phyloP scores from a whole-genome alignment of 805 yeast genomes.

The Metschnikowia proteae region DNA sequence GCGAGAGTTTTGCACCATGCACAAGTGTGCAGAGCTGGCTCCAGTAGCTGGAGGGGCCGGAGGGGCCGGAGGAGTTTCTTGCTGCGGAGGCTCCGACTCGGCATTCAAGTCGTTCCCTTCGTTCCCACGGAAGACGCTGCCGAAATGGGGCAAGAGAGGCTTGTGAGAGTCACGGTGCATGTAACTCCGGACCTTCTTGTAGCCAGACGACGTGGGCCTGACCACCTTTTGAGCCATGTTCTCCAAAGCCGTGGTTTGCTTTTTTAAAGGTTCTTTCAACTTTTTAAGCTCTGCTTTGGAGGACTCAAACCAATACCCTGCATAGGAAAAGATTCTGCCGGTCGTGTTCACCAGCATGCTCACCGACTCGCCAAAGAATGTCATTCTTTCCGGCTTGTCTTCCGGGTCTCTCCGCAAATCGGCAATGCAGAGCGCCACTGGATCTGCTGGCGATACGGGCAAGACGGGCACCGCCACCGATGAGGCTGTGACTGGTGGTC shows the following conservation, averaged over 20 bases:
- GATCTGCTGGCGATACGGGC: neutral
- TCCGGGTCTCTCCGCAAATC: neutral
- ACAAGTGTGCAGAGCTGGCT: neutral
- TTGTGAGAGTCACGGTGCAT: neutral
- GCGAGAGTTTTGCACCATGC: neutral
- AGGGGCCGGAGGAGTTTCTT: neutral
- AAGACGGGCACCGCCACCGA: neutral
- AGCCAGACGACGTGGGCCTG: constrained; percentile 1
- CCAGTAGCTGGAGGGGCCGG: constrained; percentile 3
- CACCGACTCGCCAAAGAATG: neutral
- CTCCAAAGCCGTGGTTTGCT: neutral
- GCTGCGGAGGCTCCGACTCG: neutral
- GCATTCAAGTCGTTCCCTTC: neutral
- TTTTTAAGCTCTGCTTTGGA: constrained; percentile 3
- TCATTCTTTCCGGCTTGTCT: neutral
- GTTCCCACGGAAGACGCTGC: neutral
- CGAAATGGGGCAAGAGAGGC: neutral
- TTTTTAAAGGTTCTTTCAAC: constrained; percentile 5
- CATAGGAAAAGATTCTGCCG: neutral
- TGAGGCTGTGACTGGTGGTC: neutral
- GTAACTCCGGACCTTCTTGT: neutral
- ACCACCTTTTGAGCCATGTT: constrained; percentile 1
- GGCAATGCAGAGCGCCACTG: constrained; percentile 3
- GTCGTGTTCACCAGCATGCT: neutral
- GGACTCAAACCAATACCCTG: neutral